Evolutionary conservation across 2,329 filamentous ascomycete genomes (phyloP).

Genomic region (Ophiobolus disseminans): DNA sequence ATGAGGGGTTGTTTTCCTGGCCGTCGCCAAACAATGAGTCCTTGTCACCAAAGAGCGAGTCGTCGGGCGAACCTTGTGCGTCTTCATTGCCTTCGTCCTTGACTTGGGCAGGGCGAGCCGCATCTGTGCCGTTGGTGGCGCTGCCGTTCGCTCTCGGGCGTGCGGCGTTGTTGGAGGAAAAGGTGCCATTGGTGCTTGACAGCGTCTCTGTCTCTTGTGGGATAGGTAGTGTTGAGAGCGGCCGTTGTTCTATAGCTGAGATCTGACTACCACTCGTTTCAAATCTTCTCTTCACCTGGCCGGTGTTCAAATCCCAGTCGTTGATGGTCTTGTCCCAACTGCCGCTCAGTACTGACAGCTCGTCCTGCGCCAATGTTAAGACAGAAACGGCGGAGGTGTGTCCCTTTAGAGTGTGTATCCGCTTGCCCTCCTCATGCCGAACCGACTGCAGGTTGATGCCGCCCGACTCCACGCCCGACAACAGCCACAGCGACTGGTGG

Average conservation of each 20-base stretch:
- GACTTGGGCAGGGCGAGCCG: constrained; percentile 34
- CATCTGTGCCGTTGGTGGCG: constrained; percentile 50
- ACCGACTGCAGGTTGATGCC: constrained; percentile 93
- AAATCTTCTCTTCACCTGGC: constrained; percentile 76
- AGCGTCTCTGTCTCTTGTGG: constrained; percentile 72
- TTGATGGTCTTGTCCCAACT: constrained; percentile 96
- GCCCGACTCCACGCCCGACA: constrained; percentile 89
- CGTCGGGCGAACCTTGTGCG: constrained; percentile 69
- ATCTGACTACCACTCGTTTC: constrained; percentile 82
- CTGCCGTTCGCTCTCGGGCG: constrained; percentile 65
- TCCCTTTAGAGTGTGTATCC: constrained; percentile 78
- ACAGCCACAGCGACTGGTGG: constrained; percentile 85
- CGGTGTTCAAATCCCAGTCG: constrained; percentile 94
- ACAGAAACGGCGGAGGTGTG: constrained; percentile 94
- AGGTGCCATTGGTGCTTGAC: constrained; percentile 67
- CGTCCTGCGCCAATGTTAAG: constrained; percentile 80
- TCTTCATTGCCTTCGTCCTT: constrained; percentile 60
- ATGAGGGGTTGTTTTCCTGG: constrained; percentile 45
- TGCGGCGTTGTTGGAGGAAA: constrained; percentile 74
- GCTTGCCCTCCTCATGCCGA: constrained; percentile 91
- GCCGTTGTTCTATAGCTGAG: constrained; percentile 84
- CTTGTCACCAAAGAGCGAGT: constrained; percentile 83
- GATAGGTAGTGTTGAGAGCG: constrained; percentile 75
- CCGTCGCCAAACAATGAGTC: constrained; percentile 90
- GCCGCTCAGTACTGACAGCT: constrained; percentile 85